Conservation (phyloP, 2,329 filamentous ascomycete genomes). For the Lecanicillium sp. region DNA sequence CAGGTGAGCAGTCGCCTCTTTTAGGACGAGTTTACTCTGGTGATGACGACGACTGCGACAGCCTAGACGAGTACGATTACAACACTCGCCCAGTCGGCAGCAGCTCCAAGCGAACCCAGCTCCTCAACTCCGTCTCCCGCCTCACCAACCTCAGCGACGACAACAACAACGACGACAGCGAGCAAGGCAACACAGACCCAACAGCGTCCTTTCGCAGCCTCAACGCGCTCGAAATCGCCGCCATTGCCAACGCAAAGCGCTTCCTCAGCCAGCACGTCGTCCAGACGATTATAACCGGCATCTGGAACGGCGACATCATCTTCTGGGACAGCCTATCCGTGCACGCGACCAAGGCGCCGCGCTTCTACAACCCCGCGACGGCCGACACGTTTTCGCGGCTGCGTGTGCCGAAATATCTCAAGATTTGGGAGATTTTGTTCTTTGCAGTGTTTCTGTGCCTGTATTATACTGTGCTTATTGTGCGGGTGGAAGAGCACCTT, state of each 20-base stretch:
- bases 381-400: conserved; percentile 66
- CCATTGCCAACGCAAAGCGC: conserved; percentile 72
- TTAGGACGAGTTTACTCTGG: too few relatives aligned
- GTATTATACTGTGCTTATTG: conserved; percentile 80
- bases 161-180: conserved; percentile 30
- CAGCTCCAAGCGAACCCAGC: conserved; percentile 35
- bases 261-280: conserved; percentile 75
- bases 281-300: conserved; percentile 74
- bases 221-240: conserved; percentile 81
- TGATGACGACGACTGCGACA: conserved; percentile 16
- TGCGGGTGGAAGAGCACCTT: conserved; percentile 57
- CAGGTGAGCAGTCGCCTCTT: conserved; percentile 38
- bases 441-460: conserved; percentile 68
- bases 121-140: conserved; percentile 46
- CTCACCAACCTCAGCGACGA: conserved; percentile 35
- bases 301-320: conserved; percentile 80
- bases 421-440: conserved; percentile 75
- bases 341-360: conserved; percentile 64
- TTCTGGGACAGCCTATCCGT: conserved; percentile 78
- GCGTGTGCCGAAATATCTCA: conserved; percentile 77
- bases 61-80: conserved; percentile 13
- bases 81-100: conserved; percentile 24
- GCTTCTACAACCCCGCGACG: conserved; percentile 60
- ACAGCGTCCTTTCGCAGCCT: conserved; percentile 67
- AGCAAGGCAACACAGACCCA: conserved; percentile 47